Evolutionary conservation across 768 basidiomycete genomes (phyloP), one percentile per base, ranked within the genome.

Genomic region (Cystofilobasidium bisporidii): DNA sequence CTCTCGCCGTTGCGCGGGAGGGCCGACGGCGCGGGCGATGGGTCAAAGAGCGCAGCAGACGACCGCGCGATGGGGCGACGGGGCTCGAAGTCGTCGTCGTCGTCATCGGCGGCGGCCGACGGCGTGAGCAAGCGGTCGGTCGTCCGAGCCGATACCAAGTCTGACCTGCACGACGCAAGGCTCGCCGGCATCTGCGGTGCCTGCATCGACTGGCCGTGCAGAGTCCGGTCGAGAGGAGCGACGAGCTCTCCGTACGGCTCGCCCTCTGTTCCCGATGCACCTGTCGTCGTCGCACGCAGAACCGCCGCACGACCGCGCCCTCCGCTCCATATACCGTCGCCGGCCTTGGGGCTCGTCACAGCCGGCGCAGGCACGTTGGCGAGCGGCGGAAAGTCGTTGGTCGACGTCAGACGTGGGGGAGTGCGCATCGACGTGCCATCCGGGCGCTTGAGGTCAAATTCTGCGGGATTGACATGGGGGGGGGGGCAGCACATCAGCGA

Each of bases 81-180:
- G 1, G 65, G 65, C 45, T 66, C 58, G 26, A 66, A 66, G 59
- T 66, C 65, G 48, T 66, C 65, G 3, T 66, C 65, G 24, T 48
- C 65, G 17, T 28, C 56, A 3, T 10, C 30, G 5, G 14, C 58
- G 3, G n/a, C 20, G 0, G 18, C 56, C 33, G 38, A 24, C 3
- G 15, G 63, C 33, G 14, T 8, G 18, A 26, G 14, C 22, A 9
- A 28, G 53, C 40, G 33, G 50, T 36, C 22, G 20, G 22, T 3
- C 32, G 48, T 12, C 30, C 32, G 30, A 17, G 15, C 18, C 22
- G 48, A 9, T 33, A 22, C n/a, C n/a, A n/a, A n/a, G n/a, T n/a
- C n/a, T n/a, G n/a, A n/a, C n/a, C n/a, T n/a, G n/a, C n/a, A n/a
- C n/a, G n/a, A n/a, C n/a, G n/a, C n/a, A n/a, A n/a, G n/a, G n/a